Percentiles rank a stretch among this genome's conserved stretches.
phyloP scores from a whole-genome alignment of 352 stramenopile species.

The Paralagenidium karlingii region DNA sequence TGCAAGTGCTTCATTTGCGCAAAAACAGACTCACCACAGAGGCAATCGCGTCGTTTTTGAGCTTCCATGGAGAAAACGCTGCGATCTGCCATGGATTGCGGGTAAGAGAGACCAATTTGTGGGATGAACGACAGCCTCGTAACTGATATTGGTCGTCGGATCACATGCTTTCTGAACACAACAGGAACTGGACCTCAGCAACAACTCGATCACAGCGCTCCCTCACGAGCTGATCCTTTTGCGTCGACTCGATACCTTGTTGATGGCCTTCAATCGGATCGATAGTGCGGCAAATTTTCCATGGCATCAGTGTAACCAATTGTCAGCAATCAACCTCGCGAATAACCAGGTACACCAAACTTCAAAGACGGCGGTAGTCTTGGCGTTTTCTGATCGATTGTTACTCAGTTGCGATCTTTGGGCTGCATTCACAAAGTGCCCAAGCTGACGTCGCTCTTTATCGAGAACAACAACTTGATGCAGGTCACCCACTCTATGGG shows the following conservation, averaged over 20 bases:
- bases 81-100: too few relatives aligned
- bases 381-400: conserved; percentile 55
- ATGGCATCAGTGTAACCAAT: conserved; percentile 21
- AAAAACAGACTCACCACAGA: conserved; percentile 74
- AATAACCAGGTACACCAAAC: too few relatives aligned
- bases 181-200: conserved; percentile 62
- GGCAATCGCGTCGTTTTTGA: too few relatives aligned
- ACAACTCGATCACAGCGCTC: conserved; percentile 39
- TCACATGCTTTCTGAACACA: conserved; percentile 11
- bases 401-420: conserved; percentile 54
- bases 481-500: too few relatives aligned
- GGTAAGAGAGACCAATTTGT: too few relatives aligned
- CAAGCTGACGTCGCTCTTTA: conserved; percentile 49
- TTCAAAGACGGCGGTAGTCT: too few relatives aligned
- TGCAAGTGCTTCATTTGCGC: conserved; percentile 47
- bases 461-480: conserved; percentile 78
- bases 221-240: conserved; percentile 14
- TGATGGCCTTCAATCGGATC: conserved; percentile 62
- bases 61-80: too few relatives aligned
- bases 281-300: conserved; percentile 45
- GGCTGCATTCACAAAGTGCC: conserved; percentile 46
- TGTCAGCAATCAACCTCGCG: too few relatives aligned
- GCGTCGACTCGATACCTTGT: conserved; percentile 23
- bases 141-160: conserved; percentile 20
- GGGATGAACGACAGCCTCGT: conserved; percentile 18